Evolutionary conservation across 164 flowering plant species (phyloP).

Genomic region (Taxillus chinensis): DNA sequence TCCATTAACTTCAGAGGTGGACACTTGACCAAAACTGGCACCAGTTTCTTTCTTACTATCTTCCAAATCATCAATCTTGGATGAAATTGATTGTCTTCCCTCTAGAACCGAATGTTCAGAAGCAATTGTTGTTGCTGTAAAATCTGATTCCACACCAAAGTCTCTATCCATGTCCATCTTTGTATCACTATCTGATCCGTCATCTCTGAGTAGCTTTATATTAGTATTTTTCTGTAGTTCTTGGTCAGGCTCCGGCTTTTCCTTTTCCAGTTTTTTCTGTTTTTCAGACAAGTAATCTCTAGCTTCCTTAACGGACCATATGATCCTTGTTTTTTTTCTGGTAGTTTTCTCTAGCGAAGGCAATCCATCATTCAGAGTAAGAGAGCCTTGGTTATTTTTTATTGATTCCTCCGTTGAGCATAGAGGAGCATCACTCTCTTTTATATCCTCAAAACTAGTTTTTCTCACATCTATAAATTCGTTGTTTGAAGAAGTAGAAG

Average conservation of each 20-base stretch:
- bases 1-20: conserved; percentile 7
- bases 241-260: conserved; percentile 11
- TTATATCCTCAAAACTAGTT: conserved; percentile 7
- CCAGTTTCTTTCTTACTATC: not conserved
- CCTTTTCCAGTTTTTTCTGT: conserved; percentile 3
- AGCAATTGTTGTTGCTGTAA: conserved; percentile 12
- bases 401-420: not conserved
- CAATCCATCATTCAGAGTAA: conserved; percentile 8
- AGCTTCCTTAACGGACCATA: conserved; percentile 69
- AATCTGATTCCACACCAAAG: conserved; percentile 10
- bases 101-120: conserved; percentile 7
- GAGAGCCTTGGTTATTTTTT: conserved; percentile 13
- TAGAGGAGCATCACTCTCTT: conserved; percentile 7
- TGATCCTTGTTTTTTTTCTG: conserved; percentile 38
- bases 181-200: not conserved
- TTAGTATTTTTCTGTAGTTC: conserved; percentile 8
- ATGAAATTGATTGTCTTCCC: conserved; percentile 11
- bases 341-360: conserved; percentile 11
- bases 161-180: no score
- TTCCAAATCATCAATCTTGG: conserved; percentile 6
- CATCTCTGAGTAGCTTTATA: conserved; percentile 8
- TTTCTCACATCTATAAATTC: conserved; percentile 7
- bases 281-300: conserved; percentile 57
- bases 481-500: conserved; percentile 6
- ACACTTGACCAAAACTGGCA: conserved; percentile 1